phyloP scores from a whole-genome alignment of 2,329 filamentous ascomycete genomes.

The Aspergillus proliferans region DNA sequence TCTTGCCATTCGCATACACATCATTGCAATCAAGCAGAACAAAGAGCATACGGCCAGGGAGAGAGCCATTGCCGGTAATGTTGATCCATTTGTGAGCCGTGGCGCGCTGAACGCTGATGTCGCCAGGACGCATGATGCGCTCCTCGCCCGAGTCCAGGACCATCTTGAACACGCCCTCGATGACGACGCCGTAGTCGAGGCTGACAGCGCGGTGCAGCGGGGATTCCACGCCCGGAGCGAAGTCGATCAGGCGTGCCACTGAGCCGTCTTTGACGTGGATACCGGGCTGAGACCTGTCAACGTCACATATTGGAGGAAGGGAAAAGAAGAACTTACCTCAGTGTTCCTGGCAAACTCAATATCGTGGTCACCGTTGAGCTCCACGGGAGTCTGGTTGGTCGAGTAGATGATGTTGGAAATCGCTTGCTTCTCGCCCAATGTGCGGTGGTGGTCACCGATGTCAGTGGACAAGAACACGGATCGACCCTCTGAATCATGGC shows the following conservation, averaged over 20 bases:
- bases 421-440: background rate
- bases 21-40: background rate
- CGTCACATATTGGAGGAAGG: background rate
- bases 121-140: constrained; percentile 4
- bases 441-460: background rate
- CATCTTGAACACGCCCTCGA: constrained; percentile 7
- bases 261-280: background rate
- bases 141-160: constrained; percentile 4
- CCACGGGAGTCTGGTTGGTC: background rate
- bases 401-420: background rate
- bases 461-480: background rate
- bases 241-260: background rate
- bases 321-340: background rate
- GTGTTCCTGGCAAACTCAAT: background rate
- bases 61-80: background rate
- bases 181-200: constrained; percentile 1
- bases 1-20: background rate
- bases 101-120: constrained; percentile 3
- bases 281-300: background rate
- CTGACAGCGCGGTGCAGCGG: constrained; percentile 4
- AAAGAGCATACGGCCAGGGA: background rate
- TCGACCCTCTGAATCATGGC: constrained; percentile 1
- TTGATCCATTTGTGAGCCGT: constrained; percentile 5
- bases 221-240: constrained; percentile 1
- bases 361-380: constrained; percentile 1